A percentile compares a stretch with the other conserved stretches of the same genome.
Conservation (phyloP, 345 rosid species). For the Excoecaria agallocha region DNA sequence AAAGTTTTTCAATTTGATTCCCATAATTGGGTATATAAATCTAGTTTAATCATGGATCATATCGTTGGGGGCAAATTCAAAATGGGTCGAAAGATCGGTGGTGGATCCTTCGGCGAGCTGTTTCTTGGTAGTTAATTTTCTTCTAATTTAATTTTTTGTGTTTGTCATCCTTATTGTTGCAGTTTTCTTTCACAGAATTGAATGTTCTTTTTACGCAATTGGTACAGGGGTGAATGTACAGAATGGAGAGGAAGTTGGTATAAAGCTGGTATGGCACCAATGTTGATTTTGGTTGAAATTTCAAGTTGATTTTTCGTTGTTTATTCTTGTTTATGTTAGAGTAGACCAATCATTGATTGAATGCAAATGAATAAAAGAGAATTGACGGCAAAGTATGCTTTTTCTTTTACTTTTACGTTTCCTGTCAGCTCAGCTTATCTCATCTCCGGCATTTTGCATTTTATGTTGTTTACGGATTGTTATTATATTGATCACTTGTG, state of each 20-base stretch:
- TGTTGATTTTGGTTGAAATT: neutral
- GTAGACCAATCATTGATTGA: neutral
- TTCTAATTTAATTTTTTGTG: neutral
- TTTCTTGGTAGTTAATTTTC: slow-evolving; percentile 42
- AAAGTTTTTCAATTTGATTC: neutral
- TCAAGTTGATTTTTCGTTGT: neutral
- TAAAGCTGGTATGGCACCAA: slow-evolving; percentile 19
- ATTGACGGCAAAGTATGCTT: neutral
- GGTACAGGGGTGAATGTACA: slow-evolving; percentile 23
- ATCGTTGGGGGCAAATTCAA: slow-evolving; percentile 60
- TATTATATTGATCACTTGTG: neutral
- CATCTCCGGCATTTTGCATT: neutral
- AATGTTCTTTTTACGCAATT: slow-evolving; percentile 1
- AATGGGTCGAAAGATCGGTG: slow-evolving; percentile 63
- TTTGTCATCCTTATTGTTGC: neutral
- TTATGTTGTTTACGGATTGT: neutral
- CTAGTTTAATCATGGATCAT: slow-evolving; percentile 43
- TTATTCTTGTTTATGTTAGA: neutral
- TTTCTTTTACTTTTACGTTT: neutral
- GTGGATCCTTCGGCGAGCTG: slow-evolving; percentile 68
- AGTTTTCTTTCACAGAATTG: neutral
- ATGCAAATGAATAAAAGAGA: neutral
- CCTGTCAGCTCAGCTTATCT: neutral
- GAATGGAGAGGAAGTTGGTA: slow-evolving; percentile 29
- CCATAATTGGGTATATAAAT: slow-evolving; percentile 1